These are phyloP conservation scores for Pittosporum tobira DNA, from an alignment of 129 eudicot species.

Conservation along the genomic window DNA sequence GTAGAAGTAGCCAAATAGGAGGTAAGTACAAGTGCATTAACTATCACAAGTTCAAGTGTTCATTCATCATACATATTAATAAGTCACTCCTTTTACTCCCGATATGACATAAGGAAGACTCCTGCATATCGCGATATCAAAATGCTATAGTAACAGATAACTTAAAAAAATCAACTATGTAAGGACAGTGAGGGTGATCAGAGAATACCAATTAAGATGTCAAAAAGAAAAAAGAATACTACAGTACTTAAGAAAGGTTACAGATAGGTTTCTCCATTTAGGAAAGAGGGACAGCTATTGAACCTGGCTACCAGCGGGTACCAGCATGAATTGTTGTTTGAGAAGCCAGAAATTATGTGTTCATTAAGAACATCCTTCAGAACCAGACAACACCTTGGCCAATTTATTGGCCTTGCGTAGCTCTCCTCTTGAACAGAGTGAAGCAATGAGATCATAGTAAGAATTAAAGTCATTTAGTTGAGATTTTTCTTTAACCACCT, in stretches of 20 bases:
- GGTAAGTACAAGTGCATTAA: no score
- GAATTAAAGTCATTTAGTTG: constrained; percentile 25
- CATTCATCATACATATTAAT: no score
- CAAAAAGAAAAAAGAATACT: background rate
- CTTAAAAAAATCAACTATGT: background rate
- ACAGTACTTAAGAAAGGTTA: background rate
- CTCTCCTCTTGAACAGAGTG: constrained; percentile 52
- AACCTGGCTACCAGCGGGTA: background rate
- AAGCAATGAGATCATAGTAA: constrained; percentile 32
- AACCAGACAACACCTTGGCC: constrained; percentile 32
- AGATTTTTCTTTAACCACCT: constrained; percentile 1
- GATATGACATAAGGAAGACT: no score
- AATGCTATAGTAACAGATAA: background rate
- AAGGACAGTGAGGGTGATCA: background rate
- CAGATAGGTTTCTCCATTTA: background rate
- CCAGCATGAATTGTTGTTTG: background rate
- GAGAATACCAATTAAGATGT: background rate
- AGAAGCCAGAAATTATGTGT: background rate
- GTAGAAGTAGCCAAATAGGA: no score
- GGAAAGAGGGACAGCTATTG: background rate
- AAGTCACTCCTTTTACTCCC: no score
- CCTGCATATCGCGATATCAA: background rate
- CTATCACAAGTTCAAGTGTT: no score
- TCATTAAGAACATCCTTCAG: constrained; percentile 21
- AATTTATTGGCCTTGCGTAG: constrained; percentile 43